A percentile compares a stretch with the other conserved stretches of the same genome.
phyloP scores from a whole-genome alignment of 352 stramenopile genomes.

The Globisporangium radiosum region DNA sequence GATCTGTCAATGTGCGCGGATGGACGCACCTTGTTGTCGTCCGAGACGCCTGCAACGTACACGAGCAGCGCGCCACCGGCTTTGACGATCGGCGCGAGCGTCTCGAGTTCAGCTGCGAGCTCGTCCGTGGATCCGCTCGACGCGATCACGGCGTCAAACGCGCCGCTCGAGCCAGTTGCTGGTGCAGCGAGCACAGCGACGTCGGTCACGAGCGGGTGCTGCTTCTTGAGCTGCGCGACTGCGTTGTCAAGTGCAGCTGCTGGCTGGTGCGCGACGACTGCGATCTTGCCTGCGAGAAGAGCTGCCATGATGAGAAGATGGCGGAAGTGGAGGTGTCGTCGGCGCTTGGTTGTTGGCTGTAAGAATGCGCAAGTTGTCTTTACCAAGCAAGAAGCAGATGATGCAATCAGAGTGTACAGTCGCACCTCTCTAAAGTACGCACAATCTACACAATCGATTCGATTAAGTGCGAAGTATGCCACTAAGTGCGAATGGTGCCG shows the following conservation, averaged over 20 bases:
- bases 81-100: conserved; percentile 46
- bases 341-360: neutral
- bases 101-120: conserved; percentile 33
- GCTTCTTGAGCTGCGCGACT: neutral
- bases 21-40: conserved; percentile 49
- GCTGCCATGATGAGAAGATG: neutral
- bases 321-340: neutral
- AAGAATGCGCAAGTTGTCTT: neutral
- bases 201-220: neutral
- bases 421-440: neutral
- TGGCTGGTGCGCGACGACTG: neutral
- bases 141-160: conserved; percentile 48
- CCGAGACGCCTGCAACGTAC: conserved; percentile 38
- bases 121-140: conserved; percentile 47
- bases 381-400: neutral
- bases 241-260: neutral
- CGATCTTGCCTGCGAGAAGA: conserved; percentile 1
- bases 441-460: conserved; percentile 1
- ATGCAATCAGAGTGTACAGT: neutral
- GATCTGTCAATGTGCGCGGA: neutral
- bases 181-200: conserved; percentile 10
- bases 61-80: conserved; percentile 44
- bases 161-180: neutral
- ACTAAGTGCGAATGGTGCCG: neutral
- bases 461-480: neutral